Evolutionary conservation across 2,329 filamentous ascomycete species (phyloP), one percentile per base, ranked within the genome.

Genomic region (Cercospora berteroae): DNA sequence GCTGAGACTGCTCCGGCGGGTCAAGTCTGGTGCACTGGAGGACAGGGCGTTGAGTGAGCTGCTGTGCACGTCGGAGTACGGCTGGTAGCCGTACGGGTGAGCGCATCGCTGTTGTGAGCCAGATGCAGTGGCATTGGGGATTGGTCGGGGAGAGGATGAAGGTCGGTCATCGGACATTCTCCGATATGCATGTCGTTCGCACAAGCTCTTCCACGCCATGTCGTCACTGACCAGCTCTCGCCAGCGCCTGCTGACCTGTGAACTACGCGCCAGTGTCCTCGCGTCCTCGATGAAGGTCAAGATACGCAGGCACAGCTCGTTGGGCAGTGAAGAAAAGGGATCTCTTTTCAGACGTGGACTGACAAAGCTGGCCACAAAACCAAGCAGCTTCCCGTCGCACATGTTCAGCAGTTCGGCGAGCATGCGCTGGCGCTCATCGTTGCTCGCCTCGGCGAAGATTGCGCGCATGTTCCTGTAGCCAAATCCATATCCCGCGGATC

Each of bases 251-350:
- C 95, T 99, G n/a, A 99, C 95, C 79, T 98, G 94, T 5, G 94
- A 97, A 62, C 95, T 92, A 77, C 95, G 87, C 44, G 94, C 94
- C 57, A 99, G 85, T 2, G 96, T 96, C 78, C 94, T 95, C 1
- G 95, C 94, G 76, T 99, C 95, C 76, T 99, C 95, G 76, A 99
- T 94, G 78, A 96, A 99, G 52, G 94, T 96, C 60, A 99, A 85
- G 71, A 99, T 92, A 91, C 97, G 75, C 68, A 99, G 83, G 79
- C 94, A 98, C 52, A 99, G 83, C 80, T 99, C 95, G 76, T 96
- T 94, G 0, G 95, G 95, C 63, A 99, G 85, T 66, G 90, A 91
- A 60, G 90, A 92, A 76, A 99, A 98, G 0, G 95, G 95, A 78
- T 99, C 95, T 79, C 97, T 97, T 81, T 97, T 97, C 71, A 99